A percentile compares a stretch with the other conserved stretches of the same genome.
Conservation (phyloP, 2,329 filamentous ascomycete genomes). For the Fusarium nelsonii region DNA sequence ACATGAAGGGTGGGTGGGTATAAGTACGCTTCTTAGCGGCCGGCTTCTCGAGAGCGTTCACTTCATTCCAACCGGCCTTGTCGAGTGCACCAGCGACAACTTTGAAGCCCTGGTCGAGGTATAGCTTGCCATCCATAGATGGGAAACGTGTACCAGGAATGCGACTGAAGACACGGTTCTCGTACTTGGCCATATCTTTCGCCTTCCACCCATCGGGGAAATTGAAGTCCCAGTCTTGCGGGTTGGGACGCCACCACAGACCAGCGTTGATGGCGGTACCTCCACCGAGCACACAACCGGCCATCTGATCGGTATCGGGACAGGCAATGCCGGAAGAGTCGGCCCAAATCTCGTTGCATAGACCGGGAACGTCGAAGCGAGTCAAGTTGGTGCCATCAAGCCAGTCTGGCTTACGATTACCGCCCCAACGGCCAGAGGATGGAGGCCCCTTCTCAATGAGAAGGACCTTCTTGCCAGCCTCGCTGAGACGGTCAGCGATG, state of each 20-base stretch:
- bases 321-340: conserved; percentile 18
- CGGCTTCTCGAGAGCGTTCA: conserved; percentile 4
- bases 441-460: conserved; percentile 17
- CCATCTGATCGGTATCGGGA: conserved; percentile 17
- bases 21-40: conserved; percentile 4
- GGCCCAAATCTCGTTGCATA: conserved; percentile 13
- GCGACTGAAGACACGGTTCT: conserved; percentile 12
- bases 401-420: conserved; percentile 21
- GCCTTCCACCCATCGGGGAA: conserved; percentile 25
- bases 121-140: conserved; percentile 13
- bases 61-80: conserved; percentile 9
- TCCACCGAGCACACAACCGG: conserved; percentile 18
- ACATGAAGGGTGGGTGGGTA: conserved; percentile 12
- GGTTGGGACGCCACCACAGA: conserved; percentile 23
- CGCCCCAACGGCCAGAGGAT: conserved; percentile 16
- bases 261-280: conserved; percentile 19
- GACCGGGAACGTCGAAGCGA: conserved; percentile 16
- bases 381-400: conserved; percentile 5
- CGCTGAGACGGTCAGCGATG: conserved; percentile 15
- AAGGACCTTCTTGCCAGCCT: conserved; percentile 16
- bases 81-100: conserved; percentile 9
- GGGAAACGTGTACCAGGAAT: conserved; percentile 17
- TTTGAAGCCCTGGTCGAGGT: conserved; percentile 20
- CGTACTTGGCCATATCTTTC: conserved; percentile 14
- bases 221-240: conserved; percentile 14